Evolutionary conservation across 1,284 basidiomycete genomes (phyloP), one percentile per base, ranked within the genome.

Genomic region (Mycosarcoma mackinlayi): DNA sequence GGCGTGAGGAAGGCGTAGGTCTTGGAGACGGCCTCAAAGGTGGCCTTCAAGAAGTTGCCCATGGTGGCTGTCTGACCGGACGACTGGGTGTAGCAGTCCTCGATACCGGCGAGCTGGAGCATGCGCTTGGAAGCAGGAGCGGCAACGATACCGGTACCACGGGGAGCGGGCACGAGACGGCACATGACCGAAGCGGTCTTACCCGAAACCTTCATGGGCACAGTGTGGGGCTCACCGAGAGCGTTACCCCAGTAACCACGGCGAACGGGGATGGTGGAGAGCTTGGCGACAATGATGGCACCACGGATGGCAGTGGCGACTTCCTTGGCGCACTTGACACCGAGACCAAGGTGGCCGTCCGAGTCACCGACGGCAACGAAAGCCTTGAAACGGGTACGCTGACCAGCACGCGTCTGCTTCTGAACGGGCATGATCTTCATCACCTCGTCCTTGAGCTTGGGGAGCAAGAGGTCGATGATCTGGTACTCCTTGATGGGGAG

Each of bases 391-490:
- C 95, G 92, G 73, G 96, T 99, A 82, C 96, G 93, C 86, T 99
- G 96, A 86, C 96, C 96, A 82, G 96, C 96, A 83, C 93, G 94
- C 69, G 96, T 99, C 86, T 99, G 96, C 87, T 99, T 99, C 87
- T 98, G 96, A 67, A 99, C 96, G 79, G 96, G 96, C 91, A 94
- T 94, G 85, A 99, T 98, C 86, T 95, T 96, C 96, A 99, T 98
- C 77, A 99, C 95, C 86, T 98, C 95, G 84, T 98, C 84, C 67
- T 80, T 81, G 61, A 82, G 76, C 75, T 80, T 80, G 71, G 80
- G 80, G 34, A 82, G 71, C n/a, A 82, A 68, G 10, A 82, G 66
- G 78, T 82, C 80, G 46, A 82, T 73, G 52, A 81, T 66, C 72
- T 82, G 80, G 76, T 78, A 81, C 77, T 82, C 80, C 75, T 82